These are phyloP conservation scores for Blastobotrys parvus DNA, from an alignment of 805 yeast species.

Conservation along the genomic window DNA sequence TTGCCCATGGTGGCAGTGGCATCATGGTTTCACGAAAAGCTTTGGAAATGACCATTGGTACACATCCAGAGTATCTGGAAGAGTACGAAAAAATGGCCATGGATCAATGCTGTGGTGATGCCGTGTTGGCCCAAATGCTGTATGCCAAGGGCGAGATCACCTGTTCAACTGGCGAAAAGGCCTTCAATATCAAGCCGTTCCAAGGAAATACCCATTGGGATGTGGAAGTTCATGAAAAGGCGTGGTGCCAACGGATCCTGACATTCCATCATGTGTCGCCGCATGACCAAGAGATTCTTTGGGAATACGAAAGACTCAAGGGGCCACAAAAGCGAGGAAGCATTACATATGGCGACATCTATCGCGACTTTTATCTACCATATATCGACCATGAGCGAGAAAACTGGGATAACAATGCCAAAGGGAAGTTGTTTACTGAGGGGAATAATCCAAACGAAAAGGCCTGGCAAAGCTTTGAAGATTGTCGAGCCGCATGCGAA, in stretches of 20 bases:
- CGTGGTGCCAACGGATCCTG: constrained; percentile 26
- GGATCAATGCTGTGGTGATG: constrained; percentile 29
- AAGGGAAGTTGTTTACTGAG: neutral
- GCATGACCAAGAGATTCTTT: constrained; percentile 6
- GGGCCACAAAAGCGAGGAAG: constrained; percentile 11
- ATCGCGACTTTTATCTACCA: constrained; percentile 16
- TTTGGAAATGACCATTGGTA: constrained; percentile 22
- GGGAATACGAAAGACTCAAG: constrained; percentile 19
- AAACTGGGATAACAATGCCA: constrained; percentile 16
- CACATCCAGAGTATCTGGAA: constrained; percentile 12
- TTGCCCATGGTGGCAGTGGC: constrained; percentile 35
- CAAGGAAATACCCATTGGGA: constrained; percentile 26
- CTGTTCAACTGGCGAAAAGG: constrained; percentile 3
- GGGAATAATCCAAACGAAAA: neutral
- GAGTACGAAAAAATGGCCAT: constrained; percentile 19
- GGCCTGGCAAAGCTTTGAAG: constrained; percentile 8
- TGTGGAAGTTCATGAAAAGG: constrained; percentile 9
- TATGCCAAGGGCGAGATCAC: constrained; percentile 11
- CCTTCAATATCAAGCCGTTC: constrained; percentile 11
- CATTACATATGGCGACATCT: constrained; percentile 15
- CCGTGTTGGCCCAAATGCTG: constrained; percentile 23
- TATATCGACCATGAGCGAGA: constrained; percentile 8
- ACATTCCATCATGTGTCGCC: constrained; percentile 11
- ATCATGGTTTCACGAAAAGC: constrained; percentile 28
- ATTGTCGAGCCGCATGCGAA: constrained; percentile 4